Evolutionary conservation across 2,329 filamentous ascomycete genomes (phyloP), one percentile per base, ranked within the genome.

Genomic region (Trichoderma koningiopsis): DNA sequence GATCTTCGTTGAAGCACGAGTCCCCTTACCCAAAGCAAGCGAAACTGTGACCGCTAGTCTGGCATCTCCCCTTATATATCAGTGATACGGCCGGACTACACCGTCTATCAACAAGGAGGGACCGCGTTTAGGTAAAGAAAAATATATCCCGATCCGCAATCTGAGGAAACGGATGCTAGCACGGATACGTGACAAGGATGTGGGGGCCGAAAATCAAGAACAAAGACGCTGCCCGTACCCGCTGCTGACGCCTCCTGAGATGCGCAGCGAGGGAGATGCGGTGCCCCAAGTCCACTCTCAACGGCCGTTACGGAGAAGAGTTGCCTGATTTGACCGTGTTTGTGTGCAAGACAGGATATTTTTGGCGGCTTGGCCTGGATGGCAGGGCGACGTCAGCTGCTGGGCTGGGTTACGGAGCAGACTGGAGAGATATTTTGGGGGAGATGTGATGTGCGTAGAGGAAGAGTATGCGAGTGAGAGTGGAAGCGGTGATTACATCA

Each of bases 161-260:
- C 35, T 29, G 43, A 31, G n/a, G 31, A 66, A 35, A 55, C 27
- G 14, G 33, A 58, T 57, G 40, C 16, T 43, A 43, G 40, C 57
- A 61, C 49, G 59, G 47, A 68, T 40, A 43, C 67, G 22, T 37
- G 37, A 40, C 67, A 63, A 53, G 67, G 67, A 47, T 63, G 62
- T 65, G 62, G 63, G 37, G 63, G 27, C n/a, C 27, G 22, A 35
- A 27, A 53, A 58, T 47, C 24, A n/a, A 58, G 37, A 56, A 49
- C 66, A 19, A 60, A 62, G 37, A 68, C 37, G 52, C 52, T 56
- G 53, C 27, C 33, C 13, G 35, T 61, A 56, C 47, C 66, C 66
- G 52, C 57, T 62, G 66, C 66, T 68, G 68, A 69, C 68, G 58
- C 68, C 60, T 63, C 59, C 68, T 64, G 68, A 63, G 40, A 58